These are phyloP conservation scores for Pleurotus tuber-regium DNA, from an alignment of 768 basidiomycete species.

Conservation along the genomic window DNA sequence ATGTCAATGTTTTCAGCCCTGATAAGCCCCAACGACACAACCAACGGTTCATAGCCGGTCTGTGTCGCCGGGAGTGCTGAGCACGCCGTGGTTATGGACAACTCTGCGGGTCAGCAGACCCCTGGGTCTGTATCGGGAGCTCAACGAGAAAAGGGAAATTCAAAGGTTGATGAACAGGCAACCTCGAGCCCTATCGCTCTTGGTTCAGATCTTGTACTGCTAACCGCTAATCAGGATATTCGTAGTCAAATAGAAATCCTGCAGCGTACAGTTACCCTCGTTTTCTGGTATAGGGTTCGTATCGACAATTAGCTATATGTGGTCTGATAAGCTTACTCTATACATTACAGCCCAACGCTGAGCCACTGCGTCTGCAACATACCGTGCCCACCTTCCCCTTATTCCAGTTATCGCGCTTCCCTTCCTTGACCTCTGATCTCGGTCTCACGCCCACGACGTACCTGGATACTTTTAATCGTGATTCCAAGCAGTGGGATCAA, in stretches of 20 bases:
- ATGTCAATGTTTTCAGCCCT: neutral
- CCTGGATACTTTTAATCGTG: conserved; percentile 57
- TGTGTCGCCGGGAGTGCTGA: neutral
- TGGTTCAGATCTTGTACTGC: conserved; percentile 6
- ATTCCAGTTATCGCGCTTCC: conserved; percentile 55
- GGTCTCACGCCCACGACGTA: conserved; percentile 50
- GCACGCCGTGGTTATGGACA: neutral
- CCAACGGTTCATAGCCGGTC: too few species aligned
- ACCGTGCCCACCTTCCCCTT: conserved; percentile 63
- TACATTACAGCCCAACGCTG: conserved; percentile 39
- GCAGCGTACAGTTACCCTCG: conserved; percentile 17
- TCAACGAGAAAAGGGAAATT: neutral
- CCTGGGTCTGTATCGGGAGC: neutral
- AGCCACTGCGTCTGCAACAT: conserved; percentile 57
- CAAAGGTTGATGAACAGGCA: neutral
- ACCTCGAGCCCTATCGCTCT: conserved; percentile 2
- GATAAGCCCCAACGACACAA: neutral
- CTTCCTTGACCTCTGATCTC: conserved; percentile 52
- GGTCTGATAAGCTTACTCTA: neutral
- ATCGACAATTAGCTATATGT: neutral
- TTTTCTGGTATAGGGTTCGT: conserved; percentile 14
- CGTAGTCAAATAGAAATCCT: conserved; percentile 14
- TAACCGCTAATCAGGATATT: conserved; percentile 11
- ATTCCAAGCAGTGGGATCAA: conserved; percentile 64
- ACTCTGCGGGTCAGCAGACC: neutral